Conservation (phyloP, 73 alveolate species). For the Diophrys sp. region DNA sequence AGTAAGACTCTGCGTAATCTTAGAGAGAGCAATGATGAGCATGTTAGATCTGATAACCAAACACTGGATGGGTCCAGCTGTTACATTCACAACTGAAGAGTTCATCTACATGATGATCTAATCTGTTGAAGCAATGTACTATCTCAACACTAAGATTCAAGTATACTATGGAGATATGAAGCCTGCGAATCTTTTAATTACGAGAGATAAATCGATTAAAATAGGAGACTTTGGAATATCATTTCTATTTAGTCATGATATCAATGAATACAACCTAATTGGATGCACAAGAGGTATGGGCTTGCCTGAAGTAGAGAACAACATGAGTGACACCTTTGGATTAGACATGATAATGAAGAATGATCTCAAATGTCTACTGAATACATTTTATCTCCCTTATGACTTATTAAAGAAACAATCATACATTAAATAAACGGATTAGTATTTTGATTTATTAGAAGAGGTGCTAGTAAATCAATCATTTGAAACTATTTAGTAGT, state of each 20-base stretch:
- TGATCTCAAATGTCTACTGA: too few relatives aligned
- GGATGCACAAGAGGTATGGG: background rate
- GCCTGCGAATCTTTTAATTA: background rate
- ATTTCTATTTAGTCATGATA: background rate
- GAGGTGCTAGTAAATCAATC: too few relatives aligned
- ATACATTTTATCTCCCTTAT: too few relatives aligned
- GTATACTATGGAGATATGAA: background rate
- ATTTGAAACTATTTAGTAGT: too few relatives aligned
- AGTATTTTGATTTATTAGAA: too few relatives aligned
- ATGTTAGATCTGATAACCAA: background rate
- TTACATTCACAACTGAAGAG: background rate
- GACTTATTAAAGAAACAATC: too few relatives aligned
- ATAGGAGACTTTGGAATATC: background rate
- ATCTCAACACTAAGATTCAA: too few relatives aligned
- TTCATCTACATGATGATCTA: background rate
- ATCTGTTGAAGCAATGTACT: background rate
- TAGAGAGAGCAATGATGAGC: background rate
- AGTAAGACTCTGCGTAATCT: background rate
- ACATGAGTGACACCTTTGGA: too few relatives aligned
- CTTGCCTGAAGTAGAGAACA: background rate
- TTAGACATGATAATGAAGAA: too few relatives aligned
- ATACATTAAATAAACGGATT: too few relatives aligned
- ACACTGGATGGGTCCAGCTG: background rate
- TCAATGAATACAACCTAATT: background rate
- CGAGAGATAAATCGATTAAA: background rate